A percentile compares a stretch with the other conserved stretches of the same genome.
These are phyloP conservation scores for Mycena galericulata DNA, from an alignment of 768 basidiomycete species.

Conservation along the genomic window DNA sequence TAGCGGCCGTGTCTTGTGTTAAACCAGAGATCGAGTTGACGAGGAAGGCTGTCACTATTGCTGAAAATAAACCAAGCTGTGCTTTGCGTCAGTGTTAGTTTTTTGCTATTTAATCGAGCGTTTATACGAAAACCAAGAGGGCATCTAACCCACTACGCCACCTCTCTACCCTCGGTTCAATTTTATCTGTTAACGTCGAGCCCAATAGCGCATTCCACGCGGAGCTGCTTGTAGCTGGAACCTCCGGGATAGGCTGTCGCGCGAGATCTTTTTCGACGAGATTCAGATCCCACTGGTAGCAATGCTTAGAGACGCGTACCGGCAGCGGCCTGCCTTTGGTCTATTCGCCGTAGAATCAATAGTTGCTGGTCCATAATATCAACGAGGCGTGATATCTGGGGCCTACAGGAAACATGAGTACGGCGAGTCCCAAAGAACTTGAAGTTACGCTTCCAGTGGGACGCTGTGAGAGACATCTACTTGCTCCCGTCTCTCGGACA, in stretches of 20 bases:
- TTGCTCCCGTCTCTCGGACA: neutral
- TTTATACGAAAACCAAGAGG: conserved; percentile 1
- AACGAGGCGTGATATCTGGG: neutral
- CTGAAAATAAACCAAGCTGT: conserved; percentile 12
- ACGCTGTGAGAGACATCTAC: neutral
- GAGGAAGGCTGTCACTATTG: conserved; percentile 6
- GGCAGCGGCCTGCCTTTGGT: conserved; percentile 11
- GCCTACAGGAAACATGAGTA: neutral
- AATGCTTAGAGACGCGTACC: neutral
- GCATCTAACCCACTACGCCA: conserved; percentile 11
- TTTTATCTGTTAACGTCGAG: conserved; percentile 1
- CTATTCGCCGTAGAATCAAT: neutral
- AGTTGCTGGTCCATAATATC: conserved; percentile 10
- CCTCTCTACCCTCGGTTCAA: conserved; percentile 5
- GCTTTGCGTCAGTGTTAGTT: neutral
- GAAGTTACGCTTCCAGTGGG: neutral
- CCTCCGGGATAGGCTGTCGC: conserved; percentile 10
- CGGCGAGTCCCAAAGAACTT: too few species aligned
- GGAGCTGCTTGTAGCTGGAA: conserved; percentile 3
- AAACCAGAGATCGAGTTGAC: neutral
- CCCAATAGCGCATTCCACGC: conserved; percentile 8
- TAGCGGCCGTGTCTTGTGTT: neutral
- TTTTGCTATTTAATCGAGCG: neutral
- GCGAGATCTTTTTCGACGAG: neutral
- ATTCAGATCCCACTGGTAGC: neutral